These are phyloP conservation scores for Chionographis japonica DNA, from an alignment of 106 monocot genomes.

Conservation along the genomic window DNA sequence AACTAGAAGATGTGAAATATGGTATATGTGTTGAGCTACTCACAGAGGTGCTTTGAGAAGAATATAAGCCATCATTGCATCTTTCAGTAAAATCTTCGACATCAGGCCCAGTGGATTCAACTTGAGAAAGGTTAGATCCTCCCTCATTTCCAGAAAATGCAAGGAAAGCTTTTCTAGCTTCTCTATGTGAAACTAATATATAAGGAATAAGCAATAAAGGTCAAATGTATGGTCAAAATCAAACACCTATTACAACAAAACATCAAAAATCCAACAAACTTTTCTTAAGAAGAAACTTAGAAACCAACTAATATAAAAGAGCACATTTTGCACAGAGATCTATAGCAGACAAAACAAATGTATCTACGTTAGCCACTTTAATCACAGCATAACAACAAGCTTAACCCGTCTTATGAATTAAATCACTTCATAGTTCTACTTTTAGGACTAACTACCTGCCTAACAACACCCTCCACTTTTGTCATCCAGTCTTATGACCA, in stretches of 20 bases:
- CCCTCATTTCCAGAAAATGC: constrained; percentile 67
- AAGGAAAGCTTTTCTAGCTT: constrained; percentile 93
- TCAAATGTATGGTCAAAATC: neutral
- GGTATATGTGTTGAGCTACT: constrained; percentile 18
- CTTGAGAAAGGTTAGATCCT: constrained; percentile 22
- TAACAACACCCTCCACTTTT: too few species aligned
- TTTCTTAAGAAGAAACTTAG: too few species aligned
- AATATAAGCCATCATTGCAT: constrained; percentile 17
- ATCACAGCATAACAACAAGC: too few species aligned
- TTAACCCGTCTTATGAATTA: too few species aligned
- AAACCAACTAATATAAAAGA: too few species aligned
- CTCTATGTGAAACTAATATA: constrained; percentile 74
- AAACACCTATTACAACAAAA: neutral
- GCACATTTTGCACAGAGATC: too few species aligned
- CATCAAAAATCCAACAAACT: neutral
- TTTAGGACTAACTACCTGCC: too few species aligned
- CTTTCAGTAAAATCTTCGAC: constrained; percentile 23
- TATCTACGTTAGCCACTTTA: too few species aligned
- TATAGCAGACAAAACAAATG: too few species aligned
- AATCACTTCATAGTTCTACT: too few species aligned
- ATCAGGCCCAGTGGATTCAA: constrained; percentile 11
- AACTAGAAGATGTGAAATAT: neutral
- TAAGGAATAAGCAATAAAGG: neutral
- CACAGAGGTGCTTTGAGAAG: constrained; percentile 64
- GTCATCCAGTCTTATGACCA: too few species aligned